Conservation (phyloP, 495 filamentous ascomycete genomes). For the Daldinia decipiens region DNA sequence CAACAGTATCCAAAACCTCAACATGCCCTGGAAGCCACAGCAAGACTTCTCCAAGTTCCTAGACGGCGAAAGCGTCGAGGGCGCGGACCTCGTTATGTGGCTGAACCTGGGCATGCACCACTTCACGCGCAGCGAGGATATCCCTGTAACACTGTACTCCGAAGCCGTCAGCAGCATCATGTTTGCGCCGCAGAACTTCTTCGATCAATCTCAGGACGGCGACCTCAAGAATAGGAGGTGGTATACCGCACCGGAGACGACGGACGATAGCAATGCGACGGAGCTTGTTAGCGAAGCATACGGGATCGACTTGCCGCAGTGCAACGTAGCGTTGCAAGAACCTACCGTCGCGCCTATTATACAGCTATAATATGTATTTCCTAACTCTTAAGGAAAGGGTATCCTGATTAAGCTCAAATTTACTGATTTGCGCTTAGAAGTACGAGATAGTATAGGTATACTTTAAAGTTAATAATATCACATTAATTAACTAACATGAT, state of each 20-base stretch:
- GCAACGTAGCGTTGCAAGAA: conserved; percentile 29
- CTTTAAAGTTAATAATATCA: background rate
- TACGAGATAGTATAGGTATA: background rate
- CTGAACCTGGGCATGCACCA: conserved; percentile 70
- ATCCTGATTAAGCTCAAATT: background rate
- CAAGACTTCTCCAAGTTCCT: conserved; percentile 66
- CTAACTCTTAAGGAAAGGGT: background rate
- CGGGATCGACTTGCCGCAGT: conserved; percentile 37
- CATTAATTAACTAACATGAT: background rate
- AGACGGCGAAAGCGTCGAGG: conserved; percentile 61
- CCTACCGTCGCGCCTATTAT: conserved; percentile 27
- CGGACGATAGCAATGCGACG: conserved; percentile 1
- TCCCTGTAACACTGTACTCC: conserved; percentile 64
- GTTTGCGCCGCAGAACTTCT: conserved; percentile 61
- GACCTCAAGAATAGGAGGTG: conserved; percentile 42
- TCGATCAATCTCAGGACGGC: conserved; percentile 42
- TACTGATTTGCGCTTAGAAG: background rate
- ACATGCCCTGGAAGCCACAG: conserved; percentile 58
- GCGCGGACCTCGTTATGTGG: conserved; percentile 60
- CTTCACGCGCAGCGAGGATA: conserved; percentile 62
- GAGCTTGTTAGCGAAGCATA: conserved; percentile 27
- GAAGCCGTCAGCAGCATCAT: conserved; percentile 58
- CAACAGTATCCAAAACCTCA: conserved; percentile 59
- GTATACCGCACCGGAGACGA: conserved; percentile 40
- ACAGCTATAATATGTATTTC: background rate